phyloP scores from a whole-genome alignment of 371 early-diverging fungal species.

The Mucor circinelloides region DNA sequence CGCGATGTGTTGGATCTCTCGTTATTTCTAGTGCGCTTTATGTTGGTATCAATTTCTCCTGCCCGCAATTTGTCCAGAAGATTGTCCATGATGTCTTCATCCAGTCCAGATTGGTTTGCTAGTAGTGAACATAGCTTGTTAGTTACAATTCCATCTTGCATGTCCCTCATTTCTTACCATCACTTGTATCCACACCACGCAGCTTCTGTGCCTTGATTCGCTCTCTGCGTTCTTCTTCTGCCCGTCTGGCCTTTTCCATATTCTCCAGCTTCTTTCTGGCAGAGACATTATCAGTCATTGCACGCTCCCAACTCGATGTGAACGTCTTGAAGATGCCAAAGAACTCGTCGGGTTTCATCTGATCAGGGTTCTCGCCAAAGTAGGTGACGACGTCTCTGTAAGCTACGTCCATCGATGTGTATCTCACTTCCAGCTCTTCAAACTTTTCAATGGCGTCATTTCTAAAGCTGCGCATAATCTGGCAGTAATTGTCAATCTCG shows the following conservation, averaged over 20 bases:
- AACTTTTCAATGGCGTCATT: slow-evolving; percentile 51
- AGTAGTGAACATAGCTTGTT: not conserved
- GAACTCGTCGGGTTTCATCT: slow-evolving; percentile 88
- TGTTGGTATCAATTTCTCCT: slow-evolving; percentile 67
- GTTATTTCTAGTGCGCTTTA: slow-evolving; percentile 40
- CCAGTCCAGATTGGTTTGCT: slow-evolving; percentile 43
- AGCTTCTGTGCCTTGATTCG: slow-evolving; percentile 45
- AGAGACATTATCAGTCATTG: slow-evolving; percentile 50
- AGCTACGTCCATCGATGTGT: slow-evolving; percentile 64
- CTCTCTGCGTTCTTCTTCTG: slow-evolving; percentile 50
- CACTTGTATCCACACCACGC: slow-evolving; percentile 53
- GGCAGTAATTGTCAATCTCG: slow-evolving; percentile 45
- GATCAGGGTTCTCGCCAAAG: slow-evolving; percentile 82
- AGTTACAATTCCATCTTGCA: not conserved
- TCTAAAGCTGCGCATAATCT: slow-evolving; percentile 54
- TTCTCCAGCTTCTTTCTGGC: slow-evolving; percentile 47
- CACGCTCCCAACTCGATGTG: slow-evolving; percentile 70
- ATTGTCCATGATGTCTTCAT: slow-evolving; percentile 79
- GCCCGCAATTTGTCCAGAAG: slow-evolving; percentile 76
- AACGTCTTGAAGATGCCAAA: slow-evolving; percentile 87
- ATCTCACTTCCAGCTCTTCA: slow-evolving; percentile 50
- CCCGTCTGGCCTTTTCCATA: slow-evolving; percentile 42
- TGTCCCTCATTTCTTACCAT: slow-evolving; percentile 24
- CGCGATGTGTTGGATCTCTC: slow-evolving; percentile 32
- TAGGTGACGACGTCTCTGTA: slow-evolving; percentile 71